A percentile compares a stretch with the other conserved stretches of the same genome.
Evolutionary conservation across 1,139 yeast genomes (phyloP).

Genomic region (Pneumocystis murina): DNA sequence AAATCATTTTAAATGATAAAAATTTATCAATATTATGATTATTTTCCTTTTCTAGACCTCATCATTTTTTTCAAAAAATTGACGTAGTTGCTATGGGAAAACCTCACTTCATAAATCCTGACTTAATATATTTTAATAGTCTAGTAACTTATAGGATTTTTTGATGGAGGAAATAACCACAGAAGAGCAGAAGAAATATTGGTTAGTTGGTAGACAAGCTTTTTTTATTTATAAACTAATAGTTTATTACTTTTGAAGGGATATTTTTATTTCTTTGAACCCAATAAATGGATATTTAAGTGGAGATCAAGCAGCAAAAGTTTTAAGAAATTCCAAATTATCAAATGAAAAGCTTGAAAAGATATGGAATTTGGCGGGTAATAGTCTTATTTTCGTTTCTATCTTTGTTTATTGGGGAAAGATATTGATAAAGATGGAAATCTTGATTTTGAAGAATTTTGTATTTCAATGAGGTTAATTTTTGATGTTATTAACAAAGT

Average conservation of each 20-base stretch:
- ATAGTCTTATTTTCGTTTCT: background rate
- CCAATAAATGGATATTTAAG: background rate
- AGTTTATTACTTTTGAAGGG: background rate
- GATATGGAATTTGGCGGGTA: slow-evolving; percentile 68
- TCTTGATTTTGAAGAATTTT: slow-evolving; percentile 91
- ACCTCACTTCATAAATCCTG: no score
- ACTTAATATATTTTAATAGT: no score
- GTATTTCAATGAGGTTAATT: slow-evolving; percentile 88
- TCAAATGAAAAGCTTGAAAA: slow-evolving; percentile 58
- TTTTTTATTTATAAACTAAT: background rate
- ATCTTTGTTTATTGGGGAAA: background rate
- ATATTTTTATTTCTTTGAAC: background rate
- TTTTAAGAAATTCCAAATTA: slow-evolving; percentile 75
- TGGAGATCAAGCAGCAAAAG: slow-evolving; percentile 76
- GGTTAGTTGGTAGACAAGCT: background rate
- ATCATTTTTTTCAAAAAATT: background rate
- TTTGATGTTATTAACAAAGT: slow-evolving; percentile 78
- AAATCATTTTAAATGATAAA: background rate
- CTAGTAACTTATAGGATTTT: background rate
- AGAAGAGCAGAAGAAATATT: background rate
- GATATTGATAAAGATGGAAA: slow-evolving; percentile 87
- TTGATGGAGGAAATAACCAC: background rate
- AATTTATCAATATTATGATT: background rate
- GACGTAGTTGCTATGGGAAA: background rate
- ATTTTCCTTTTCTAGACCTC: background rate